phyloP scores from a whole-genome alignment of 495 filamentous ascomycete species.

The Trichoderma erinaceum region DNA sequence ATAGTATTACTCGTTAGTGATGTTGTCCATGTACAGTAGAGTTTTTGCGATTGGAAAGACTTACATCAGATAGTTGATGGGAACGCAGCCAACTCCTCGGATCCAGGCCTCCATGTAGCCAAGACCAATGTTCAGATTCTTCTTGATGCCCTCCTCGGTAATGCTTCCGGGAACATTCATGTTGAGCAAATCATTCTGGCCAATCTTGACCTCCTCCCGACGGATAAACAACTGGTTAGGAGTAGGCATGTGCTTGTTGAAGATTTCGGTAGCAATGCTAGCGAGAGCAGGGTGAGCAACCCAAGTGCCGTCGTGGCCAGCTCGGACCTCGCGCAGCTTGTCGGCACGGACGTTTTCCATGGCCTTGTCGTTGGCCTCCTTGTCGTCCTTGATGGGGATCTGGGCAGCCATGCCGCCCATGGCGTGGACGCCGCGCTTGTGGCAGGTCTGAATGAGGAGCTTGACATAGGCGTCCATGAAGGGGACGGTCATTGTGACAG shows the following conservation, averaged over 20 bases:
- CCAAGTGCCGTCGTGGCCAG: slow-evolving; percentile 95
- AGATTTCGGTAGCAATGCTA: slow-evolving; percentile 81
- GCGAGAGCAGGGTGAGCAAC: slow-evolving; percentile 95
- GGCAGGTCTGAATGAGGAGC: slow-evolving; percentile 95
- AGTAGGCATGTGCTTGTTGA: slow-evolving; percentile 99
- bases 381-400: slow-evolving; percentile 95
- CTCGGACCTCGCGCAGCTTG: slow-evolving; percentile 92
- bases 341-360: slow-evolving; percentile 92
- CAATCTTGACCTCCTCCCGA: slow-evolving; percentile 82
- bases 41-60: slow-evolving; percentile 16
- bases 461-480: slow-evolving; percentile 98
- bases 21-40: not conserved
- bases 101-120: slow-evolving; percentile 99
- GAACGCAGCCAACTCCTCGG: slow-evolving; percentile 88
- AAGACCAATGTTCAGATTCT: slow-evolving; percentile 95
- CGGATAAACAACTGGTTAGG: slow-evolving; percentile 93
- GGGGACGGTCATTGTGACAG: slow-evolving; percentile 95
- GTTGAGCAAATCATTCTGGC: slow-evolving; percentile 88
- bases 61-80: slow-evolving; percentile 97
- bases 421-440: slow-evolving; percentile 88
- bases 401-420: slow-evolving; percentile 99
- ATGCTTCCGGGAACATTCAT: slow-evolving; percentile 94
- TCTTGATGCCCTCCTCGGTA: slow-evolving; percentile 93
- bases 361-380: slow-evolving; percentile 81
- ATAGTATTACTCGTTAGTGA: not conserved